Evolutionary conservation across 148 eudicot species (phyloP), one percentile per base, ranked within the genome.

Genomic region (Silene latifolia): DNA sequence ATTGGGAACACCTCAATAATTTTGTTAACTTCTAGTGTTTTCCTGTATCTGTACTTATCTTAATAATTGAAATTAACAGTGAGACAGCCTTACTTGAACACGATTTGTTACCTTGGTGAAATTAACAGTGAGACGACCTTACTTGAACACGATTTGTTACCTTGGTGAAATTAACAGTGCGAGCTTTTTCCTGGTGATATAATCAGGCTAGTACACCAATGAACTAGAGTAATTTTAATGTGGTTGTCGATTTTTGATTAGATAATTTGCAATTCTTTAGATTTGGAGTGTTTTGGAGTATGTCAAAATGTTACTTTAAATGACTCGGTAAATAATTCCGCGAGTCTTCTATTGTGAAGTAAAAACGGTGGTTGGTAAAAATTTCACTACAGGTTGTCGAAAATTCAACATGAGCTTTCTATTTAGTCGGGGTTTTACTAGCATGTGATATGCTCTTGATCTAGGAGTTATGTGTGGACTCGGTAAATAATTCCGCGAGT

Each of bases 391-490:
- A 1, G 44, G 56, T 51, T 51, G 56, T 51, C 14, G 17, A 51
- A 51, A 51, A 51, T 51, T 11, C 17, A 15, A 51, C 56, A 13
- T 4, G 14, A 51, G 14, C 20, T 61, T 39, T 39, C 8, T 2
- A 66, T 12, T 47, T 32, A 14, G 18, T 48, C n/a, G n/a, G 2
- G 13, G 25, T 29, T n/a, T 63, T 8, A 54, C 51, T 29, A 27
- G 32, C 69, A 35, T 66, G 72, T 54, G 65, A 48, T 19, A 5
- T 59, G 51, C 53, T 58, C 48, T 62, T 24, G 47, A 74, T 47
- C 25, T 63, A 66, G 48, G 46, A 56, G 47, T 70, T 48, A 27
- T 53, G 46, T 64, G 57, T 39, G 53, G n/a, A n/a, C n/a, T n/a
- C n/a, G n/a, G n/a, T n/a, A n/a, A n/a, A n/a, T 7, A 39, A 39